A percentile compares a stretch with the other conserved stretches of the same genome.
These are phyloP conservation scores for Trifolium pratense DNA, from an alignment of 306 rosid species.

Conservation along the genomic window DNA sequence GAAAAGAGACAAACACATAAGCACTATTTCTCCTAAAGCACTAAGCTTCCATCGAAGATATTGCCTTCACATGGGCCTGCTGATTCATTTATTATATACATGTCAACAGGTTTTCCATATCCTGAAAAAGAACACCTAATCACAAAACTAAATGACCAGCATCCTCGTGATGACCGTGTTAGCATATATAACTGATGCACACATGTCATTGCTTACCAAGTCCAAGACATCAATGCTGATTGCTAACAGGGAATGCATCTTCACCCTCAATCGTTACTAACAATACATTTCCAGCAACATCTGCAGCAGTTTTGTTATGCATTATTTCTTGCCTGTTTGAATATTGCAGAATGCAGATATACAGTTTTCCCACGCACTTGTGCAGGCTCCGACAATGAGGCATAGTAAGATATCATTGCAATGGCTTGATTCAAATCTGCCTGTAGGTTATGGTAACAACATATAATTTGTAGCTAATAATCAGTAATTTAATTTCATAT, in stretches of 20 bases:
- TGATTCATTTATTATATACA: constrained; percentile 90
- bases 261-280: constrained; percentile 94
- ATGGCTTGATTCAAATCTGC: constrained; percentile 97
- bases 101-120: constrained; percentile 76
- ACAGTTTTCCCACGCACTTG: constrained; percentile 99
- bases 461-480: constrained; percentile 35
- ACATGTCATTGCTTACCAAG: constrained; percentile 74
- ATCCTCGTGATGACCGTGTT: constrained; percentile 53
- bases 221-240: constrained; percentile 98
- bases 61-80: constrained; percentile 99
- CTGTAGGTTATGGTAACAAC: constrained; percentile 47
- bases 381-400: constrained; percentile 97
- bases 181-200: constrained; percentile 48
- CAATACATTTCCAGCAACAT: constrained; percentile 95
- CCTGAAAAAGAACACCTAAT: constrained; percentile 80
- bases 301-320: constrained; percentile 97
- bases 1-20: constrained; percentile 99
- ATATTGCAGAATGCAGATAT: constrained; percentile 91
- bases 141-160: constrained; percentile 57
- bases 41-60: constrained; percentile 99
- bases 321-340: constrained; percentile 99
- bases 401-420: constrained; percentile 97
- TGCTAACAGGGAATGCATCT: constrained; percentile 97
- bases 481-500: neutral
- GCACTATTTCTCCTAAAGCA: constrained; percentile 99